These are phyloP conservation scores for Suillus paluster DNA, from an alignment of 768 basidiomycete species.

Conservation along the genomic window DNA sequence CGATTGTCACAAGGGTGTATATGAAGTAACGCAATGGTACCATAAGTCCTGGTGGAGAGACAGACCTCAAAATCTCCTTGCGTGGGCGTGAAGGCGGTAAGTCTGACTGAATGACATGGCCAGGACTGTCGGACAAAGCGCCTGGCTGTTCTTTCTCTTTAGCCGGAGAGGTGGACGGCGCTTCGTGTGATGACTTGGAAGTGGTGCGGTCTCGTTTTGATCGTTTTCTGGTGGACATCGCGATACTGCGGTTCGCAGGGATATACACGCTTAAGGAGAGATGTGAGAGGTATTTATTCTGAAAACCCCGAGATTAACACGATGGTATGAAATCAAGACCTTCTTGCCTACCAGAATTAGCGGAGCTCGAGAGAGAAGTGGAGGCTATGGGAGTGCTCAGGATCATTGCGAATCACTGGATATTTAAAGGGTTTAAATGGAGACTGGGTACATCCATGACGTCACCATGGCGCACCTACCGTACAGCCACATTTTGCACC, in stretches of 20 bases:
- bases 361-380: not conserved
- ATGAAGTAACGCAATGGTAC: constrained; percentile 43
- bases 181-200: not conserved
- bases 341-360: not conserved
- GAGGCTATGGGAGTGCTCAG: not conserved
- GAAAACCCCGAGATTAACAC: not conserved
- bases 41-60: constrained; percentile 10
- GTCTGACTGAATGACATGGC: constrained; percentile 1
- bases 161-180: not conserved
- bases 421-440: not conserved
- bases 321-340: not conserved
- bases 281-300: constrained; percentile 1
- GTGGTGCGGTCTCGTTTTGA: not conserved
- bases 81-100: constrained; percentile 2
- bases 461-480: not conserved
- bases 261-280: not conserved
- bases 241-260: not conserved
- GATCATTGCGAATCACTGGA: not conserved
- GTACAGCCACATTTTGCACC: no score
- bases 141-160: not conserved
- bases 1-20: constrained; percentile 49
- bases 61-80: not conserved
- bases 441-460: not conserved
- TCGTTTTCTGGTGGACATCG: constrained; percentile 3
- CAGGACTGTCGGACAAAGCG: not conserved